Evolutionary conservation across 1,284 basidiomycete genomes (phyloP).

Genomic region (Ustilago xerochloae): DNA sequence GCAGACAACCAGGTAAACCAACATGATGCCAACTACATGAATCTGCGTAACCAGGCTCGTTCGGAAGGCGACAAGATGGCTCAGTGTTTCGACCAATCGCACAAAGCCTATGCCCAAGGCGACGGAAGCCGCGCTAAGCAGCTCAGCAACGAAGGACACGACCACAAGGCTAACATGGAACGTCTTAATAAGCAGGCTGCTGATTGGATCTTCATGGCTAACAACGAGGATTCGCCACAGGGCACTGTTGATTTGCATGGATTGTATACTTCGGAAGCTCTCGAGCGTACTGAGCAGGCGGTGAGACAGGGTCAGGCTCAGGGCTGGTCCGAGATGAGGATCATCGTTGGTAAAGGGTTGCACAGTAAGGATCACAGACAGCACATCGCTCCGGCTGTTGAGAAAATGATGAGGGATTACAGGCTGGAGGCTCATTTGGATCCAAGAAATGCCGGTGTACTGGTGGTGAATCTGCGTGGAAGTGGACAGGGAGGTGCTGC

Average conservation of each 20-base stretch:
- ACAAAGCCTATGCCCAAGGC: constrained; percentile 75
- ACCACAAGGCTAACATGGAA: constrained; percentile 83
- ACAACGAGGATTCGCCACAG: constrained; percentile 59
- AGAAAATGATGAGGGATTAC: constrained; percentile 85
- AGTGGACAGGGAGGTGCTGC: constrained; percentile 66
- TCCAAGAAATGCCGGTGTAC: constrained; percentile 83
- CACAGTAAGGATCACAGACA: constrained; percentile 83
- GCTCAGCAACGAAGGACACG: constrained; percentile 83
- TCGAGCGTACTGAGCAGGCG: constrained; percentile 71
- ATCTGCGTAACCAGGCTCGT: constrained; percentile 60
- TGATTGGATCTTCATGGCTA: constrained; percentile 82
- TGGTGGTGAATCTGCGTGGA: constrained; percentile 80
- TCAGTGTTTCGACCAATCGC: constrained; percentile 60
- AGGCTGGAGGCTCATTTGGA: constrained; percentile 81
- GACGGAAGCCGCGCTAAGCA: constrained; percentile 85
- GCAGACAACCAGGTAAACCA: constrained; percentile 64
- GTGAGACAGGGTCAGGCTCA: constrained; percentile 77
- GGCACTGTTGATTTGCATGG: constrained; percentile 78
- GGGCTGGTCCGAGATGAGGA: constrained; percentile 78
- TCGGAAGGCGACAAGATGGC: constrained; percentile 66
- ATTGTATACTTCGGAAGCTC: constrained; percentile 85
- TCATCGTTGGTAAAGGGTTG: constrained; percentile 87
- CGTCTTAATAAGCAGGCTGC: constrained; percentile 84
- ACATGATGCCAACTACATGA: constrained; percentile 63
- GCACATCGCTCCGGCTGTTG: constrained; percentile 93